Base-by-base conservation (phyloP, 2,329 filamentous ascomycete genomes). In the Knufia petricola region DNA sequence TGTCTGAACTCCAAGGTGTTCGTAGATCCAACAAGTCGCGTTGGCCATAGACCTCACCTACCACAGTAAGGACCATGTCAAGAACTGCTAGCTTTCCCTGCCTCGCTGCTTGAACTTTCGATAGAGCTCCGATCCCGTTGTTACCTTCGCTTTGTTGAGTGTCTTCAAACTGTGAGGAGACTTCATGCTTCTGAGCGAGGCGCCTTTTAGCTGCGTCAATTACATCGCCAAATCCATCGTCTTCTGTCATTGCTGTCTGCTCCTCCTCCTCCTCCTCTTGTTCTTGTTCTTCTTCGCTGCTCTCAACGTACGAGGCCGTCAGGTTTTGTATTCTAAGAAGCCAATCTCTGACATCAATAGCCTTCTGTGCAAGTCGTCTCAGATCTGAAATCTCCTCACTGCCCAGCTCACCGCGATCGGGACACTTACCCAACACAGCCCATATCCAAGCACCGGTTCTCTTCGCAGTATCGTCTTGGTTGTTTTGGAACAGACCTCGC, bases 31-130 rank as follows among this genome's bases (percentile, higher is more conserved):
- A 74, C 53, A 95, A 67, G 65, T 96, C 90, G 55, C 83, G 76
- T 67, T 96, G 90, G 1, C 90, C 88, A 66, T 89, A 96, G 56
- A 85, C 80, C 66, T 95, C 88, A 58, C 87, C 89, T 41, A 85
- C 82, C 30, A 95, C 76, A 0, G 86, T 92, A 57, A 95, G 71
- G 46, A 95, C 86, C 87, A 94, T 94, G 66, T 94, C 89, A 28
- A 95, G 72, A 34, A 87, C 88, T n/a, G 21, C 34, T 7, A 47
- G 7, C 24, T 26, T 47, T 19, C 28, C 44, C 4, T n/a, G 81
- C 83, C 23, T 77, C 73, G 15, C 31, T 46, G 12, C 17, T 36
- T 46, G 28, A 23, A 23, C 28, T 20, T n/a, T n/a, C n/a, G n/a
- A n/a, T n/a, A n/a, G n/a, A n/a, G n/a, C n/a, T n/a, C n/a, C n/a